Evolutionary conservation across 495 filamentous ascomycete genomes (phyloP), one percentile per base, ranked within the genome.

Genomic region (Trichoderma asperelloides): DNA sequence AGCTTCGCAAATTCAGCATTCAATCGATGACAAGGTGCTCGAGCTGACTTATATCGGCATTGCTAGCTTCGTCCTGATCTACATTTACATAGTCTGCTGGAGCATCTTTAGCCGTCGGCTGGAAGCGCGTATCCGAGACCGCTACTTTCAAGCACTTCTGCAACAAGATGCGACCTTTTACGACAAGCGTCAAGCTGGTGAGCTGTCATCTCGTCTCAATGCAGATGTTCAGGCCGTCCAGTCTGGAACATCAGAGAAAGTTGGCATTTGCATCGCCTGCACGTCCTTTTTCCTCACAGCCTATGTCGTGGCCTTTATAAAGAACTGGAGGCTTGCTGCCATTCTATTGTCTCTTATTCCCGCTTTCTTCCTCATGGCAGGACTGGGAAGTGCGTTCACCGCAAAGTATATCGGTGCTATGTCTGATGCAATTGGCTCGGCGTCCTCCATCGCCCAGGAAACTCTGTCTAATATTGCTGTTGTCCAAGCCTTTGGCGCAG

Each of bases 161-260:
- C 80, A 81, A 7, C 86, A 89, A 70, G 86, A 89, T 62, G 79
- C 85, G 3, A 79, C 85, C 0, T 88, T 82, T 70, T 89, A 89
- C 68, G 87, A 90, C 64, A 78, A 74, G 41, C 68, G 81, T 39
- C 80, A 84, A 2, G 76, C 83, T 0, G 83, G 85, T 9, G 86
- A 89, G 75, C 85, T 89, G n/a, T 80, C 86, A 5, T 84, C 84
- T 25, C 79, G 86, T 40, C 76, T 90, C 18, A 87, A 79, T 43
- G 79, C 77, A 62, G 87, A 90, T 68, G 84, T 88, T 39, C 81
- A 85, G 63, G 79, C 82, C 7, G 85, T 89, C 67, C 85, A 82
- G 40, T 82, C 81, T 0, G 88, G 88, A 27, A 88, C 86, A 12
- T 84, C 85, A 0, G 88, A 90, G 74, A 90, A 90, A 70, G 86